Evolutionary conservation across 768 basidiomycete species (phyloP).

Genomic region (Floccularia luteovirens): DNA sequence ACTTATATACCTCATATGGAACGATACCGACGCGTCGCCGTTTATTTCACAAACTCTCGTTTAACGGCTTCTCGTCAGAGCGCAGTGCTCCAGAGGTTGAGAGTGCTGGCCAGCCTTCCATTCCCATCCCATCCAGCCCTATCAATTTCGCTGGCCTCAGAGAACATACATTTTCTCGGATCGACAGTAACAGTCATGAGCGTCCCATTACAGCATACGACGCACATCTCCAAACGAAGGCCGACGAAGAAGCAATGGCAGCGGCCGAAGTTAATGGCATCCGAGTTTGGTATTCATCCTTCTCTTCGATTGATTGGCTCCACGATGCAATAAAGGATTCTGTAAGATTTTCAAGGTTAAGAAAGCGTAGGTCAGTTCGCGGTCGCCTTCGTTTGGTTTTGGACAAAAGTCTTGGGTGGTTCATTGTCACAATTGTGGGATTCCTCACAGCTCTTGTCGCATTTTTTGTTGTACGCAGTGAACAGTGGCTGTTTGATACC

Average conservation of each 20-base stretch:
- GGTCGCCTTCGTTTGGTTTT: conserved; percentile 53
- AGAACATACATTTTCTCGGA: conserved; percentile 28
- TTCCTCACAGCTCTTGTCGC: conserved; percentile 81
- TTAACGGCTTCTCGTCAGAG: conserved; percentile 25
- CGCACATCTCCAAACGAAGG: conserved; percentile 28
- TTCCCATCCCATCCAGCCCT: conserved; percentile 29
- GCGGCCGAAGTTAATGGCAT: conserved; percentile 78
- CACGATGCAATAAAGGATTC: conserved; percentile 96
- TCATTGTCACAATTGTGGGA: conserved; percentile 85
- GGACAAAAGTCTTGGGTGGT: conserved; percentile 82
- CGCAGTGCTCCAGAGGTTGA: conserved; percentile 22
- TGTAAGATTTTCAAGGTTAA: conserved; percentile 65
- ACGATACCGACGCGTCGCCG: conserved; percentile 31
- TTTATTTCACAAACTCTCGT: conserved; percentile 15
- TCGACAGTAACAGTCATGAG: conserved; percentile 36
- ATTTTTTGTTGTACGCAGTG: conserved; percentile 77
- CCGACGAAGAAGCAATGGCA: conserved; percentile 34
- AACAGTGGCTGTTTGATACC: conserved; percentile 85
- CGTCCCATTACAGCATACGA: conserved; percentile 76
- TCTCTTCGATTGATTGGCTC: conserved; percentile 91
- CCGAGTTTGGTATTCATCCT: conserved; percentile 87
- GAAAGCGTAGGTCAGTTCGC: conserved; percentile 62
- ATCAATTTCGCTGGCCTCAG: conserved; percentile 27
- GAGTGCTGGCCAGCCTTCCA: conserved; percentile 21
- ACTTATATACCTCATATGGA: conserved; percentile 41